Evolutionary conservation across 768 basidiomycete species (phyloP), one percentile per base, ranked within the genome.

Genomic region (Trametes maxima): DNA sequence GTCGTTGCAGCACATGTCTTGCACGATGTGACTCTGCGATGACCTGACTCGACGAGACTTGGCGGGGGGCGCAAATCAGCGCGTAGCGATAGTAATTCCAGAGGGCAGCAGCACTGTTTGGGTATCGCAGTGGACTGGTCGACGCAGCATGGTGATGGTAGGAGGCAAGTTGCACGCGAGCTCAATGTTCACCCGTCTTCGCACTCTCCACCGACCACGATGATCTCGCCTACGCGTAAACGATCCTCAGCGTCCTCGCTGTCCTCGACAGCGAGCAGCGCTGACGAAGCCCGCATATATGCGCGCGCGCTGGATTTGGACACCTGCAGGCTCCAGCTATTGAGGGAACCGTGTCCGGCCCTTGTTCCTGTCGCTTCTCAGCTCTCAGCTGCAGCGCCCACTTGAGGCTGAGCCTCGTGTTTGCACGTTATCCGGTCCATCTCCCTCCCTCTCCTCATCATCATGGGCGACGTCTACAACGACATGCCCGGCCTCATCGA

Each of bases 401-500:
- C 25, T 48, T 54, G 12, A 46, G 39, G 49, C 60, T 40, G 45
- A 48, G 57, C 62, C 57, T 64, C 57, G 57, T 64, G 57, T 56
- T 51, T 40, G 24, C 56, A 14, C 17, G 56, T 62, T 42, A 57
- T 54, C 61, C 54, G 24, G 7, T n/a, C 54, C 45, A 53, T 57
- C 52, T 60, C 47, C 24, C 45, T 35, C 53, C 22, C 42, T 21
- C 12, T 40, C 49, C 44, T 24, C 49, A 22, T 7, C 53, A 19
- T 44, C 56, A 63, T 61, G 62, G 64, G 19, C 53, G 64, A 59
- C 37, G 28, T 25, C 24, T 65, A 54, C 50, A 22, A 33, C 45
- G 67, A 62, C 25, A 65, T 68, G 62, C 67, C 67, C 11, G 25
- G 36, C 5, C 67, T 68, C 54, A 57, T 65, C 53, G 62, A 65